Base-by-base conservation (phyloP, 108 stramenopile species). In the Fragilariopsis cylindrus region DNA sequence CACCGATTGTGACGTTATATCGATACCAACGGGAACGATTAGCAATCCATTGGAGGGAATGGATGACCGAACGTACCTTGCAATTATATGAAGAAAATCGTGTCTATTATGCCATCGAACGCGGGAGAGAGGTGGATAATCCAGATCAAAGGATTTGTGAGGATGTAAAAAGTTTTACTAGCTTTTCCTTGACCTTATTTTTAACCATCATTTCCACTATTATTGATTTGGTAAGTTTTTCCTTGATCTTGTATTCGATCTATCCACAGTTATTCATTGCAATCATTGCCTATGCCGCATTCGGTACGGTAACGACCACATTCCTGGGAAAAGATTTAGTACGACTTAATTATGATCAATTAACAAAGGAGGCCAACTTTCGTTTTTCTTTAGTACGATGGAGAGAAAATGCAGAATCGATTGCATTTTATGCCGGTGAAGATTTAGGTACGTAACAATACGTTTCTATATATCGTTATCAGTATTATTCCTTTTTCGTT, bases 81-180 rank as follows among this genome's bases (percentile, higher is more conserved):
- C 80, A 91, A 43, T 65, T 93, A 9, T 96, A 94, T 69, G 78
- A 76, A 15, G 81, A 83, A n/a, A 88, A 94, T 71, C 84, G 89
- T 8, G 94, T 92, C 16, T 95, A 90, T 65, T 95, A 95, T 73
- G 77, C 78, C 0, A 65, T 95, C 53, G 92, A 95, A 72, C 84
- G 84, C 21, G 81, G 82, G 16, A 16, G 71, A 2, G 55, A 81
- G 65, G 71, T 78, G 3, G 96, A 96, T 72, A 98, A 97, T 74
- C 96, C 97, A 5, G 98, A 98, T 79, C 98, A 98, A 74, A 87
- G 97, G 50, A 96, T 98, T n/a, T 82, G 96, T 3, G 96, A 97
- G 71, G 98, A 97, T 74, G 97, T 98, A 7, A 84, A 90, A 7
- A 77, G 91, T 60, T 98, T 97, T 75, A 97, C 96, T 3, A 76